Percentiles rank a stretch among this genome's conserved stretches.
These are phyloP conservation scores for Colletotrichum neosansevieriae DNA, from an alignment of 2,329 filamentous ascomycete species.

Conservation along the genomic window DNA sequence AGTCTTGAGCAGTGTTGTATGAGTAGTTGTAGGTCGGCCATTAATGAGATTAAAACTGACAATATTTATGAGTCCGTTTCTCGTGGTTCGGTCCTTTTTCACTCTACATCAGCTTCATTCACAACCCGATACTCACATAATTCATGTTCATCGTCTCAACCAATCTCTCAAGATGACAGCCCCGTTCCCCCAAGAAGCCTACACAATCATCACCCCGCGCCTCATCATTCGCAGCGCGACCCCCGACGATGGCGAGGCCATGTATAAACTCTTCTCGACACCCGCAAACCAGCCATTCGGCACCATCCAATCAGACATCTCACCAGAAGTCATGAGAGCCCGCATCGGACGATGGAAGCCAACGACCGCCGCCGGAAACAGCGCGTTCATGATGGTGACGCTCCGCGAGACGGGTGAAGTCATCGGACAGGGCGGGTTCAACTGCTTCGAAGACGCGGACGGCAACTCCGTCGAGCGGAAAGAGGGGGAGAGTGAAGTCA, in stretches of 20 bases:
- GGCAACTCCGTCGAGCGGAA: slow-evolving; percentile 8
- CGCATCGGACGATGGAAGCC: slow-evolving; percentile 29
- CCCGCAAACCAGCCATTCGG: slow-evolving; percentile 40
- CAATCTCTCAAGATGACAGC: slow-evolving; percentile 23
- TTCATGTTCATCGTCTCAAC: not conserved
- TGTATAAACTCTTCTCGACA: slow-evolving; percentile 34
- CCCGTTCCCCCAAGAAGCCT: slow-evolving; percentile 31
- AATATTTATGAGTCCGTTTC: not conserved
- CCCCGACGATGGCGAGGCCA: slow-evolving; percentile 32
- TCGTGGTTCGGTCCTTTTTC: no score
- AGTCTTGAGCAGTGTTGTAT: not conserved
- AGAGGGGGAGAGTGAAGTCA: not conserved
- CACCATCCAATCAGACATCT: slow-evolving; percentile 12
- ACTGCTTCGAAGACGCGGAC: slow-evolving; percentile 28
- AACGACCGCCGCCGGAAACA: slow-evolving; percentile 36
- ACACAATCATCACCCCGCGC: slow-evolving; percentile 55
- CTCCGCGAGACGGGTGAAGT: slow-evolving; percentile 37
- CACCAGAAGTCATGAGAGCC: slow-evolving; percentile 28
- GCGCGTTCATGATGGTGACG: slow-evolving; percentile 40
- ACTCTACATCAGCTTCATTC: not conserved
- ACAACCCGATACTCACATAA: not conserved
- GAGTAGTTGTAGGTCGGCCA: no score
- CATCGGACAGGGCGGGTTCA: slow-evolving; percentile 42
- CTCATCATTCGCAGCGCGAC: slow-evolving; percentile 54
- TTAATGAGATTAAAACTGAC: no score